phyloP scores from a whole-genome alignment of 345 rosid species.

The Linum usitatissimum region DNA sequence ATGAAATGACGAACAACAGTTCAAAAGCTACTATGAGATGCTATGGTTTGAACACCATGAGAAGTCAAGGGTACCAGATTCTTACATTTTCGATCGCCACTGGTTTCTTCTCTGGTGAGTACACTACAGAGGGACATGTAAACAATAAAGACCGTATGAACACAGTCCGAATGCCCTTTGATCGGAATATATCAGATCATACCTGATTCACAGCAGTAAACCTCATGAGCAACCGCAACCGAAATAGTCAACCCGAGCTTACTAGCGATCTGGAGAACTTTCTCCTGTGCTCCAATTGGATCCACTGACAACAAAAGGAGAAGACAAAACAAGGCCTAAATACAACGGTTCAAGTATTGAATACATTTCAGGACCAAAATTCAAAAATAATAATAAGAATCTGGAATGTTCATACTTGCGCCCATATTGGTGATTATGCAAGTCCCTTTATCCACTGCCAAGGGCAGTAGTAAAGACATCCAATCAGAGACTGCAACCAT shows the following conservation, averaged over 20 bases:
- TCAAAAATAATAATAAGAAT: background rate
- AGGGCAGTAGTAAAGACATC: conserved; percentile 67
- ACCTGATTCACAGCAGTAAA: conserved; percentile 34
- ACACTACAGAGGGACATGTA: conserved; percentile 29
- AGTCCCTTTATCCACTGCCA: conserved; percentile 61
- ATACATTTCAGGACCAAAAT: background rate
- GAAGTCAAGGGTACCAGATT: conserved; percentile 19
- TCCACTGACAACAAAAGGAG: conserved; percentile 42
- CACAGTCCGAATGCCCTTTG: background rate
- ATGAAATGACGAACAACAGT: too few relatives aligned
- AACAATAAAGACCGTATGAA: background rate
- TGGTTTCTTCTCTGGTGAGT: conserved; percentile 23
- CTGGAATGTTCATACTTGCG: conserved; percentile 41
- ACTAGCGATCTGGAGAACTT: conserved; percentile 54
- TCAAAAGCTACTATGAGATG: background rate
- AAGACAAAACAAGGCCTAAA: background rate
- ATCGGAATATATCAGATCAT: background rate
- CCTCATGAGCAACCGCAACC: conserved; percentile 74
- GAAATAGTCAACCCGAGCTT: conserved; percentile 47
- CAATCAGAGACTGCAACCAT: conserved; percentile 56
- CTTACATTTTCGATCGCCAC: conserved; percentile 44
- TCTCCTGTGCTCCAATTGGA: conserved; percentile 62
- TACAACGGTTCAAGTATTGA: too few relatives aligned
- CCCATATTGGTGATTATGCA: conserved; percentile 93
- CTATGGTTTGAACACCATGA: background rate